Percentiles rank a stretch among this genome's conserved stretches.
Evolutionary conservation across 768 basidiomycete genomes (phyloP).

Genomic region (Sarcodon sp.): DNA sequence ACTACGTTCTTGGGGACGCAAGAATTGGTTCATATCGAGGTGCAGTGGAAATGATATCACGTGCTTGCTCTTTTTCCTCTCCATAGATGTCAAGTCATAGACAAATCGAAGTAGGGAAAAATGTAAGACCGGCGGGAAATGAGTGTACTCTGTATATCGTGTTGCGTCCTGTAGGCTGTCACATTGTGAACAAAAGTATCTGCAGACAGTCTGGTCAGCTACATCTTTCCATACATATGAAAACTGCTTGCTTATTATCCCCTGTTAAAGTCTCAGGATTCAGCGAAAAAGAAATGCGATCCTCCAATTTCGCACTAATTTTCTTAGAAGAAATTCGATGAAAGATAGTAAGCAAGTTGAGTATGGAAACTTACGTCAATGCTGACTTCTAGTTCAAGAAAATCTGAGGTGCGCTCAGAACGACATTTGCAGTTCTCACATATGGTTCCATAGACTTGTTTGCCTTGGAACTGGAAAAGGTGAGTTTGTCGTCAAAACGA

Average conservation of each 20-base stretch:
- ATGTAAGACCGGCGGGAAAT: slow-evolving; percentile 80
- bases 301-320: slow-evolving; percentile 64
- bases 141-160: slow-evolving; percentile 55
- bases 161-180: slow-evolving; percentile 63
- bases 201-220: slow-evolving; percentile 13
- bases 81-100: slow-evolving; percentile 65
- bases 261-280: slow-evolving; percentile 63
- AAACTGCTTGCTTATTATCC: slow-evolving; percentile 60
- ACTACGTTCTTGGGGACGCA: slow-evolving; percentile 19
- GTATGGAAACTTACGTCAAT: slow-evolving; percentile 39
- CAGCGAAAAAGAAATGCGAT: slow-evolving; percentile 52
- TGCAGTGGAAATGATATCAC: slow-evolving; percentile 61
- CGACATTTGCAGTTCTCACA: slow-evolving; percentile 58
- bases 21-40: slow-evolving; percentile 62
- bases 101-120: slow-evolving; percentile 91
- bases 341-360: not conserved
- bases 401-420: slow-evolving; percentile 61
- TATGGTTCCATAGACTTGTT: slow-evolving; percentile 65
- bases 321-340: slow-evolving; percentile 15
- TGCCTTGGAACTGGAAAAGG: slow-evolving; percentile 69
- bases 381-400: slow-evolving; percentile 82
- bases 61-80: slow-evolving; percentile 82
- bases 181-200: slow-evolving; percentile 76
- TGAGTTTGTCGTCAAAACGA: not conserved
- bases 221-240: not conserved